phyloP scores from a whole-genome alignment of 129 eudicot genomes.

The Tanacetum coccineum region DNA sequence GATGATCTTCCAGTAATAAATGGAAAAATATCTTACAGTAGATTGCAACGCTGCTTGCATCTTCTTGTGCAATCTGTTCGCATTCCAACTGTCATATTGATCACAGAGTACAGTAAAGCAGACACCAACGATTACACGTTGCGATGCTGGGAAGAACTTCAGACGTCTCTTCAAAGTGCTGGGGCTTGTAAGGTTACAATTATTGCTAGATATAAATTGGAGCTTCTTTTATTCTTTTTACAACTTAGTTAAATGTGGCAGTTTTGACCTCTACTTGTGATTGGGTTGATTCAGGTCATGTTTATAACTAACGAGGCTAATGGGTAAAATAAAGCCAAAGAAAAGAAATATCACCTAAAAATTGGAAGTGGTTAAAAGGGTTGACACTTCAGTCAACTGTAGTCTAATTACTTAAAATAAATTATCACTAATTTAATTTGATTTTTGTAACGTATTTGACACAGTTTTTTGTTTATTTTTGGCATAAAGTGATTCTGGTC shows the following conservation, averaged over 20 bases:
- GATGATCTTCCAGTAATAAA: conserved; percentile 91
- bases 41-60: conserved; percentile 62
- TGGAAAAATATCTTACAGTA: conserved; percentile 57
- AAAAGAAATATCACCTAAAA: neutral
- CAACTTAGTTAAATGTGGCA: conserved; percentile 1
- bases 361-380: neutral
- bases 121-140: conserved; percentile 54
- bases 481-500: neutral
- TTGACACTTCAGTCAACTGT: no score
- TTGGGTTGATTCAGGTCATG: neutral
- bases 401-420: no score
- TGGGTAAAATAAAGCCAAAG: neutral
- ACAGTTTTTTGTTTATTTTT: neutral
- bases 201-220: conserved; percentile 19
- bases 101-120: conserved; percentile 63
- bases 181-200: conserved; percentile 88
- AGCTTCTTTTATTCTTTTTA: neutral
- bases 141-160: conserved; percentile 78
- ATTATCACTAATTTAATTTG: no score
- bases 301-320: neutral
- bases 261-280: neutral
- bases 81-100: conserved; percentile 75
- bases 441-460: no score
- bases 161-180: conserved; percentile 53
- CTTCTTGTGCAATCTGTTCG: conserved; percentile 73